Evolutionary conservation across 768 basidiomycete genomes (phyloP).

Genomic region (Lentinula guzmanii): DNA sequence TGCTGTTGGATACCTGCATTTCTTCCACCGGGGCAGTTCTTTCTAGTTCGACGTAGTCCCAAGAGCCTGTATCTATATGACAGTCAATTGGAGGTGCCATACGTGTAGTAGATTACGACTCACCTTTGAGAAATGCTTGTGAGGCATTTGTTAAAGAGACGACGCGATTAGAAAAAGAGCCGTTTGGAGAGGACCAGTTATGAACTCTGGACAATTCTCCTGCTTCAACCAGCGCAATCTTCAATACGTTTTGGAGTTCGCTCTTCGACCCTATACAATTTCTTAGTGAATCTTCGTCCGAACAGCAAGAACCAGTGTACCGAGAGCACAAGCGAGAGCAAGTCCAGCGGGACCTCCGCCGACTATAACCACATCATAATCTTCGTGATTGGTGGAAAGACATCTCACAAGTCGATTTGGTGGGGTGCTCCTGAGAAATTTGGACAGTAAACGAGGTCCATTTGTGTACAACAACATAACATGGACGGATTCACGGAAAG

Average conservation of each 20-base stretch:
- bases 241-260: slow-evolving; percentile 42
- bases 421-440: slow-evolving; percentile 5
- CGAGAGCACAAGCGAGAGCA: slow-evolving; percentile 80
- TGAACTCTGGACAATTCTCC: slow-evolving; percentile 64
- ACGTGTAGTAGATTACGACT: slow-evolving; percentile 1
- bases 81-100: background rate
- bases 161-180: slow-evolving; percentile 74
- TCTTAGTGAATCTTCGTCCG: background rate
- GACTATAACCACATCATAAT: slow-evolving; percentile 88
- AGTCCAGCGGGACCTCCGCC: slow-evolving; percentile 93
- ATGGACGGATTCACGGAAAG: background rate
- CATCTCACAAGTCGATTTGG: background rate
- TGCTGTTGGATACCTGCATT: slow-evolving; percentile 61
- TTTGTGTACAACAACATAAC: background rate
- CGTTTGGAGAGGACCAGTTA: slow-evolving; percentile 54
- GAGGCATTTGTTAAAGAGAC: slow-evolving; percentile 81
- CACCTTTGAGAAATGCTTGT: slow-evolving; percentile 61
- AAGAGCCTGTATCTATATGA: slow-evolving; percentile 70
- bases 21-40: slow-evolving; percentile 74
- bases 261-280: slow-evolving; percentile 44
- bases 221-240: slow-evolving; percentile 76
- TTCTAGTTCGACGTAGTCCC: slow-evolving; percentile 63
- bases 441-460: background rate
- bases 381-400: slow-evolving; percentile 21
- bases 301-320: slow-evolving; percentile 31